Evolutionary conservation across 2,329 filamentous ascomycete genomes (phyloP).

Genomic region (Aulographum hederae): DNA sequence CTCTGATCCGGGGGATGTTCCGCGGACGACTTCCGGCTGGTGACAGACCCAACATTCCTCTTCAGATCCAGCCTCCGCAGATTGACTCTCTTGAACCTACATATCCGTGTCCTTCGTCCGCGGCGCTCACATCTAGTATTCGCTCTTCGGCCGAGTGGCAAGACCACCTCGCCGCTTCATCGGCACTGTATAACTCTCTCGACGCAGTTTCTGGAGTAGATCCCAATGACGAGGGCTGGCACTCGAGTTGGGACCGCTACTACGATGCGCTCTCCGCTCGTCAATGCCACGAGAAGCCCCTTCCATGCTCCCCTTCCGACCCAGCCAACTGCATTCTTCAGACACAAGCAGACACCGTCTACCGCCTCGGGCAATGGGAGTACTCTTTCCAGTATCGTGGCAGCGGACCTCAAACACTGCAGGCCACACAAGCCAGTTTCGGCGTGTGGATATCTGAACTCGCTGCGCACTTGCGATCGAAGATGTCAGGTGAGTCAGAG

Average conservation of each 20-base stretch:
- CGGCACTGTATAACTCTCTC: conserved; percentile 36
- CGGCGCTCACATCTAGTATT: no score
- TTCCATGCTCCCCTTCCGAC: conserved; percentile 36
- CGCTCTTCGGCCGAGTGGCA: conserved; percentile 39
- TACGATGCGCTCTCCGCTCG: conserved; percentile 68
- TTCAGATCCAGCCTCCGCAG: conserved; percentile 30
- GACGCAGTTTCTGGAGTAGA: conserved; percentile 52
- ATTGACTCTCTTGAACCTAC: conserved; percentile 59
- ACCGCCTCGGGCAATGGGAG: conserved; percentile 62
- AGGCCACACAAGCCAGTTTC: conserved; percentile 40
- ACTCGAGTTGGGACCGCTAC: conserved; percentile 61
- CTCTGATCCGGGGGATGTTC: conserved; percentile 57
- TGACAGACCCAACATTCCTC: conserved; percentile 6
- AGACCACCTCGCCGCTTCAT: conserved; percentile 40
- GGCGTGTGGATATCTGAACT: conserved; percentile 64
- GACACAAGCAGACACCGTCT: conserved; percentile 47
- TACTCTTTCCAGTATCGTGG: conserved; percentile 66
- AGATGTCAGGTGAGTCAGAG: conserved; percentile 21
- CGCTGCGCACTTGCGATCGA: conserved; percentile 42
- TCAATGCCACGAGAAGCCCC: conserved; percentile 54
- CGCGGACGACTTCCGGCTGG: conserved; percentile 9
- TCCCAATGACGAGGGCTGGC: conserved; percentile 39
- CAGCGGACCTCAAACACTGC: conserved; percentile 39
- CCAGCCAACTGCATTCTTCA: conserved; percentile 40
- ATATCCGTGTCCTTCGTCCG: conserved; percentile 44